These are phyloP conservation scores for Mortierella sp. DNA, from an alignment of 371 early-diverging fungal species.

Conservation along the genomic window DNA sequence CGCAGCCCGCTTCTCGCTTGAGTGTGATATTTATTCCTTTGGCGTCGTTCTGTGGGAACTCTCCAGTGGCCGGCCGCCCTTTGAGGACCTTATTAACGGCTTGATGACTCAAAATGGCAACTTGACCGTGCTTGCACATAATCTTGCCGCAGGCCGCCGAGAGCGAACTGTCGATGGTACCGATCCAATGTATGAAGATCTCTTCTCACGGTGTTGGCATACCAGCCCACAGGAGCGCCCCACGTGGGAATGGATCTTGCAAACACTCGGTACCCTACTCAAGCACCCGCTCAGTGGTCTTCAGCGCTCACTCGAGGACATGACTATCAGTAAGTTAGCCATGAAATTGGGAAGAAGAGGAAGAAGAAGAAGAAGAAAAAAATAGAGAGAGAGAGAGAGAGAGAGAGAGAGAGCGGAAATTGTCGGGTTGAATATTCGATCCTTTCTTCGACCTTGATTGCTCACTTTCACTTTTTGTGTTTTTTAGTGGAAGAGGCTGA, in stretches of 20 bases:
- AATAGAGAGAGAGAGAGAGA: background rate
- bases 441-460: no score
- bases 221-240: constrained; percentile 46
- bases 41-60: constrained; percentile 50
- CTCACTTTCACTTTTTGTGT: no score
- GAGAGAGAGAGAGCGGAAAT: no score
- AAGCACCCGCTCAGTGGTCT: constrained; percentile 31
- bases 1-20: constrained; percentile 21
- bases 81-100: constrained; percentile 27
- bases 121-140: constrained; percentile 30
- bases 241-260: constrained; percentile 35
- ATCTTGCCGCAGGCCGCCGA: constrained; percentile 39
- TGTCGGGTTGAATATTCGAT: no score
- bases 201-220: constrained; percentile 40
- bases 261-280: constrained; percentile 35
- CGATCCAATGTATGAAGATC: constrained; percentile 32
- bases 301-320: constrained; percentile 32
- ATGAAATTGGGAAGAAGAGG: background rate
- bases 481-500: no score
- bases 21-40: constrained; percentile 49
- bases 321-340: constrained; percentile 27
- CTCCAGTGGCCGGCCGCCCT: constrained; percentile 48
- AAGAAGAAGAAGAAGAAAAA: background rate
- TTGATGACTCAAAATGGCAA: constrained; percentile 29
- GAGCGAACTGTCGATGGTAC: constrained; percentile 32